Evolutionary conservation across 345 rosid species (phyloP).

Genomic region (Arabidopsis thaliana): DNA sequence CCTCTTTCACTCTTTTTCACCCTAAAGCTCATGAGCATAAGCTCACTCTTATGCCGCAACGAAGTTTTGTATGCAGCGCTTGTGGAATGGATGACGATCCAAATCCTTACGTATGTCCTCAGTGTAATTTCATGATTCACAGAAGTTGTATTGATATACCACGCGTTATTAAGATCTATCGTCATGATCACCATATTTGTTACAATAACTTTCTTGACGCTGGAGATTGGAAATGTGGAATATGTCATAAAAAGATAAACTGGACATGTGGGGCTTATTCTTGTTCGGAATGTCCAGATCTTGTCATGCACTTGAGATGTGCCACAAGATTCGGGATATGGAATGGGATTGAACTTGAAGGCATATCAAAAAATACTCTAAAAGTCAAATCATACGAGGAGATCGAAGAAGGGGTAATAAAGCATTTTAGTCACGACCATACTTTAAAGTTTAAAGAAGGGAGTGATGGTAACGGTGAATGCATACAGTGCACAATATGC

Average conservation of each 20-base stretch:
- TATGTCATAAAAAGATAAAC: background rate
- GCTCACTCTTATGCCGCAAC: background rate
- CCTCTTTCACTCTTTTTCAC: background rate
- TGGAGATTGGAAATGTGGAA: background rate
- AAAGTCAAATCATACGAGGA: background rate
- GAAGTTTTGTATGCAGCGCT: background rate
- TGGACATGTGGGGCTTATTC: background rate
- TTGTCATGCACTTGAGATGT: background rate
- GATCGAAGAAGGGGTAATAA: background rate
- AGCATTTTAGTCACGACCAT: background rate
- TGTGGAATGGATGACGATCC: constrained; percentile 3
- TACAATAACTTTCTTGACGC: background rate
- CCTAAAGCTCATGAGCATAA: background rate
- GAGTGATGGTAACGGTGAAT: background rate
- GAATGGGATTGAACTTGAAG: background rate
- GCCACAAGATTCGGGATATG: background rate
- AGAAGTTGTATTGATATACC: background rate
- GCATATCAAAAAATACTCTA: background rate
- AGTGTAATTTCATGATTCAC: constrained; percentile 9
- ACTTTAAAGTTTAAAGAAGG: background rate
- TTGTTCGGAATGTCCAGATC: background rate
- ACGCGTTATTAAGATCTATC: background rate
- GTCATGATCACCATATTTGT: background rate
- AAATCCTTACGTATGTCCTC: constrained; percentile 18
- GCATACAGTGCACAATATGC: background rate